A percentile compares a stretch with the other conserved stretches of the same genome.
Evolutionary conservation across 2,329 filamentous ascomycete genomes (phyloP).

Genomic region (Pleoardoris graminearum): DNA sequence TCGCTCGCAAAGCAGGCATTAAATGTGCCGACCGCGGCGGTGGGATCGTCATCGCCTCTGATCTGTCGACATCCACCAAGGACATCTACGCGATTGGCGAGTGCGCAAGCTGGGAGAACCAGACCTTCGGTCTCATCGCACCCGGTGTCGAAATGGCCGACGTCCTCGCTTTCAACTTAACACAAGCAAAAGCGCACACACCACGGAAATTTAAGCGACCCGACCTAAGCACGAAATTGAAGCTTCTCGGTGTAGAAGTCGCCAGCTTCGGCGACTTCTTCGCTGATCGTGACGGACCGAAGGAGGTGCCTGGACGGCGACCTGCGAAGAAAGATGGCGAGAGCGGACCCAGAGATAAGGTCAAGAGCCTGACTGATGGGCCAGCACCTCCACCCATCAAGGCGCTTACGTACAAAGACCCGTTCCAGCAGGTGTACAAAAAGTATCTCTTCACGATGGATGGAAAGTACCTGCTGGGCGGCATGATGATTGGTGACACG

Average conservation of each 20-base stretch:
- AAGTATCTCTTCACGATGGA: constrained; percentile 91
- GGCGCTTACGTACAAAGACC: constrained; percentile 84
- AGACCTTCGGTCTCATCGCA: constrained; percentile 86
- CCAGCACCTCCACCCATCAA: constrained; percentile 68
- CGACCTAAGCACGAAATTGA: constrained; percentile 88
- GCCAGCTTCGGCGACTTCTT: constrained; percentile 95
- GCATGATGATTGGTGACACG: constrained; percentile 96
- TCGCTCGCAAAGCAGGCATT: constrained; percentile 71
- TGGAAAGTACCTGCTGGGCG: constrained; percentile 87
- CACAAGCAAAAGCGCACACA: constrained; percentile 73
- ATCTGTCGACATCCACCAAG: constrained; percentile 69
- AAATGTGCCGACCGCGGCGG: constrained; percentile 72
- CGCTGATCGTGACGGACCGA: constrained; percentile 81
- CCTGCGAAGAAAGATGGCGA: constrained; percentile 50
- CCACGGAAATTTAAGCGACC: constrained; percentile 75
- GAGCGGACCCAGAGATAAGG: constrained; percentile 46
- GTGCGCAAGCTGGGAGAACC: constrained; percentile 85
- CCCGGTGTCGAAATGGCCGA: constrained; percentile 93
- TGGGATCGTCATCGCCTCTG: constrained; percentile 70
- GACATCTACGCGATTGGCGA: constrained; percentile 88
- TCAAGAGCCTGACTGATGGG: constrained; percentile 60
- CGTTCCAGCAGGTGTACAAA: constrained; percentile 87
- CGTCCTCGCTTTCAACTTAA: constrained; percentile 87
- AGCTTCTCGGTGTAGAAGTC: constrained; percentile 86
- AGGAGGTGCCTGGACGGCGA: constrained; percentile 66